phyloP scores from a whole-genome alignment of 495 filamentous ascomycete species.

The Penicillium cinerascens region DNA sequence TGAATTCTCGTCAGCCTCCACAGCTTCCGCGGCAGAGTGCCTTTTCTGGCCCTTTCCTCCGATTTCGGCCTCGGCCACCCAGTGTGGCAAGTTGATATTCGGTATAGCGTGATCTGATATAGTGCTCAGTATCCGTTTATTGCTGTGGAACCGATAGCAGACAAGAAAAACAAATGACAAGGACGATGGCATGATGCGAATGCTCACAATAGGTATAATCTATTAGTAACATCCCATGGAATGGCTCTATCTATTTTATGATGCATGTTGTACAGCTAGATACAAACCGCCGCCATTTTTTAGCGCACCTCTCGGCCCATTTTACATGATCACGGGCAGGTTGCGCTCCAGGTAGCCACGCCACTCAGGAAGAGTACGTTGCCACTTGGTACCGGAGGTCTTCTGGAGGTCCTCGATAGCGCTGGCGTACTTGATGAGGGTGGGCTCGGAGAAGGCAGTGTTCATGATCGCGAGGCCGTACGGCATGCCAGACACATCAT shows the following conservation, averaged over 20 bases:
- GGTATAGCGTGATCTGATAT: background rate
- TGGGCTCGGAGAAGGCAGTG: constrained; percentile 61
- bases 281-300: background rate
- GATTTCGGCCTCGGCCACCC: background rate
- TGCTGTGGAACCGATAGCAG: background rate
- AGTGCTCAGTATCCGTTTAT: background rate
- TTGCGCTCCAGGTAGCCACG: constrained; percentile 48
- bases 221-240: background rate
- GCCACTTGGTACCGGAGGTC: constrained; percentile 29
- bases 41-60: background rate
- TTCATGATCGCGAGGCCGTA: constrained; percentile 65
- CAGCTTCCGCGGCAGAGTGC: background rate
- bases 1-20: background rate
- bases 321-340: constrained; percentile 43
- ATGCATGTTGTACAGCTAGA: background rate
- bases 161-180: background rate
- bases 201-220: background rate
- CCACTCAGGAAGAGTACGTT: constrained; percentile 51
- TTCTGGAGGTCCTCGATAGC: constrained; percentile 66
- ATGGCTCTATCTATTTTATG: background rate
- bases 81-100: background rate
- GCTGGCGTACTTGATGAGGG: constrained; percentile 59
- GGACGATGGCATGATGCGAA: background rate
- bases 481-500: constrained; percentile 58
- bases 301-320: background rate